Conservation (phyloP, 192 early-diverging fungal genomes). For the Diversispora eburnea region DNA sequence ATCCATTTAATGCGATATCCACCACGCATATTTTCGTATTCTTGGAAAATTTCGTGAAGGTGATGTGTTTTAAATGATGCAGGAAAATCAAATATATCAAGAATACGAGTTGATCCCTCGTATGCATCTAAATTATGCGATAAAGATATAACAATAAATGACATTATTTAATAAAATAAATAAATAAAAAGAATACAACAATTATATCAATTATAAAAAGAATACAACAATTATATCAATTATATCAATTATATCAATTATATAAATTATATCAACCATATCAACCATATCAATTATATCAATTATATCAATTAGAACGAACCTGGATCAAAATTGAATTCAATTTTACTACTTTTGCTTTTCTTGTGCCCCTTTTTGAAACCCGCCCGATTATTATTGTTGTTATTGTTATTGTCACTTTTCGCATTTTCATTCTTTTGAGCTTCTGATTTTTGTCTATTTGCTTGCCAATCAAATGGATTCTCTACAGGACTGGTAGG, state of each 20-base stretch:
- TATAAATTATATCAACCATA: background rate
- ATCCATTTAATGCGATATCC: slow-evolving; percentile 74
- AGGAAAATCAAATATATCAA: slow-evolving; percentile 63
- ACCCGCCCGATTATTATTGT: background rate
- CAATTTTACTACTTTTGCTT: slow-evolving; percentile 30
- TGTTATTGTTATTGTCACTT: background rate
- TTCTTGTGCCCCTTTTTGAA: slow-evolving; percentile 31
- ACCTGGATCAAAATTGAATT: slow-evolving; percentile 33
- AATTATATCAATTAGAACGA: background rate
- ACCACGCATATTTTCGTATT: slow-evolving; percentile 56
- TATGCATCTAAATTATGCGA: slow-evolving; percentile 16
- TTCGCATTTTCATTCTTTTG: slow-evolving; percentile 5
- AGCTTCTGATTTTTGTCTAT: background rate
- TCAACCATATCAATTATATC: too few relatives aligned
- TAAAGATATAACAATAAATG: background rate
- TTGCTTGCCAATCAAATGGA: slow-evolving; percentile 5
- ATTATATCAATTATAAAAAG: background rate
- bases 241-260: background rate
- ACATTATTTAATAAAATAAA: too few relatives aligned
- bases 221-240: background rate
- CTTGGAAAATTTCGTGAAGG: slow-evolving; percentile 62
- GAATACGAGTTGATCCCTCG: slow-evolving; percentile 43
- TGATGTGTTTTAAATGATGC: slow-evolving; percentile 64
- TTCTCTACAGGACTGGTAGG: background rate
- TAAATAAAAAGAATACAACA: background rate